Evolutionary conservation across 805 yeast genomes (phyloP).

Genomic region (Saturnispora saitoi): DNA sequence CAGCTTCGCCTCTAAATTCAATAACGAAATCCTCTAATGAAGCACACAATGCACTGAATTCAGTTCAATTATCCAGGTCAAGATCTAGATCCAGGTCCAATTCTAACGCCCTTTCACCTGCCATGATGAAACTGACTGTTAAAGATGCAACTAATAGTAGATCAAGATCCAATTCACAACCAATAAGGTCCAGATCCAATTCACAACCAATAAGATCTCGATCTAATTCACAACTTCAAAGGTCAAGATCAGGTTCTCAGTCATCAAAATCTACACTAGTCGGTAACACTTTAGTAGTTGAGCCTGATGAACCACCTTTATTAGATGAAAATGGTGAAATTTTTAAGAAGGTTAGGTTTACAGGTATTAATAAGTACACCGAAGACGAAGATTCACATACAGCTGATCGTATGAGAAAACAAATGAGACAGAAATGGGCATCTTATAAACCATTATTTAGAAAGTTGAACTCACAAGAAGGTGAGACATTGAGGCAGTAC

Average conservation of each 20-base stretch:
- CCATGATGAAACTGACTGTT: conserved; percentile 11
- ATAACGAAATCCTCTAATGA: conserved; percentile 18
- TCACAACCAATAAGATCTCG: conserved; percentile 16
- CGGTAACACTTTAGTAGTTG: conserved; percentile 22
- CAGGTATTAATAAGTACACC: conserved; percentile 42
- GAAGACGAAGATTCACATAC: conserved; percentile 52
- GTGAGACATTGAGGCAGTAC: conserved; percentile 28
- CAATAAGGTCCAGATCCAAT: conserved; percentile 14
- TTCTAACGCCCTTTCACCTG: conserved; percentile 8
- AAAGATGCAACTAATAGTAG: conserved; percentile 17
- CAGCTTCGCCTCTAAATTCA: conserved; percentile 27
- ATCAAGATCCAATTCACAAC: conserved; percentile 14
- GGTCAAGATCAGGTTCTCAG: conserved; percentile 8
- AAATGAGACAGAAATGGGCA: conserved; percentile 29
- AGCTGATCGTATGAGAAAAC: conserved; percentile 28
- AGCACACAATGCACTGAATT: conserved; percentile 14
- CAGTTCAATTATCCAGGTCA: conserved; percentile 16
- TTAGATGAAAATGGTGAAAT: conserved; percentile 16
- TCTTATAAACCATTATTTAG: conserved; percentile 26
- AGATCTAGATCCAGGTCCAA: conserved; percentile 25
- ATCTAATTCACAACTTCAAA: conserved; percentile 18
- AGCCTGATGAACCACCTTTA: conserved; percentile 9
- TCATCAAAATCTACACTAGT: conserved; percentile 5
- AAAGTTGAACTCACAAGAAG: conserved; percentile 30
- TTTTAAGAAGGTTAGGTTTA: conserved; percentile 41